Percentiles rank a stretch among this genome's conserved stretches.
Conservation (phyloP, 768 basidiomycete genomes). For the Sarcomyxa edulis region DNA sequence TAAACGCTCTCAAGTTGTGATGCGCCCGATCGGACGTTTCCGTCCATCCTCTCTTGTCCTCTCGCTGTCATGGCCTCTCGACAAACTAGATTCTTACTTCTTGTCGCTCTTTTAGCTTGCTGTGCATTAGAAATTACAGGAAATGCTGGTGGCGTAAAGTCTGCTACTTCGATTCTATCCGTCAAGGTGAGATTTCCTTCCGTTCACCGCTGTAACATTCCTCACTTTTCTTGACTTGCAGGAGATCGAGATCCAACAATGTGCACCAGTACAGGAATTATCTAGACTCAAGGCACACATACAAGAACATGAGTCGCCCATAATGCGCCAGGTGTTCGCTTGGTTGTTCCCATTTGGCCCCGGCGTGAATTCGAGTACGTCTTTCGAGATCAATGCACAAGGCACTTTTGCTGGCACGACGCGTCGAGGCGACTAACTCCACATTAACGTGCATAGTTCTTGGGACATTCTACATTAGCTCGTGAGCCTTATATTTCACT, state of each 20-base stretch:
- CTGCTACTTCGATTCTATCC: neutral
- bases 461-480: conserved; percentile 95
- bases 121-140: conserved; percentile 3
- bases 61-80: too few relatives aligned
- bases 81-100: too few relatives aligned
- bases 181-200: neutral
- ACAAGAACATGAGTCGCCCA: conserved; percentile 61
- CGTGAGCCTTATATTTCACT: conserved; percentile 47
- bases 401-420: too few relatives aligned
- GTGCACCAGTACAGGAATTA: conserved; percentile 38
- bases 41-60: too few relatives aligned
- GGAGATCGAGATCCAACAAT: conserved; percentile 36
- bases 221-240: conserved; percentile 11
- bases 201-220: neutral
- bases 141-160: neutral
- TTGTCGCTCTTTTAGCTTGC: conserved; percentile 40
- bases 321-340: conserved; percentile 76
- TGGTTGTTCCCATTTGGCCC: conserved; percentile 88
- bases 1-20: too few relatives aligned
- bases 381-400: neutral
- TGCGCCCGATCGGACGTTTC: too few relatives aligned
- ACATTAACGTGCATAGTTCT: conserved; percentile 33
- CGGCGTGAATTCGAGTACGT: conserved; percentile 66
- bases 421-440: neutral
- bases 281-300: conserved; percentile 54